Conservation (phyloP, 2,329 filamentous ascomycete genomes). For the Epichloe glyceriae region DNA sequence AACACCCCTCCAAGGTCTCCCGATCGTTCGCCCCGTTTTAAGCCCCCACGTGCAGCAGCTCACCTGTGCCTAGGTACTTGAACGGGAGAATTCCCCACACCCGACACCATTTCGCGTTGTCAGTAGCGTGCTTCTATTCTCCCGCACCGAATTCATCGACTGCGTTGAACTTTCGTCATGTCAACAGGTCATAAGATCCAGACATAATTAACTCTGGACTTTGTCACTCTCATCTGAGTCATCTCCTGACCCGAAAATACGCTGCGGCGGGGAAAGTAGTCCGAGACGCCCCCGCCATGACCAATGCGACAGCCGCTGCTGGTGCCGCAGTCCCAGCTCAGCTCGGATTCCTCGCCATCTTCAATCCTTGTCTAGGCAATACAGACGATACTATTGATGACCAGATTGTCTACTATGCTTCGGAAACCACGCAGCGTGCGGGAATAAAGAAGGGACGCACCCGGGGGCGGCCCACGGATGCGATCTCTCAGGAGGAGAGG, state of each 20-base stretch:
- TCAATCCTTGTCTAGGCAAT: constrained; percentile 69
- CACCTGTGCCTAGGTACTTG: no score
- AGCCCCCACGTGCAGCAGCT: neutral
- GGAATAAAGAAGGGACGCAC: constrained; percentile 29
- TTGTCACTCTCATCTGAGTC: no score
- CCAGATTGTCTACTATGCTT: constrained; percentile 91
- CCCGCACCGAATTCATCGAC: no score
- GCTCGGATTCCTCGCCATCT: constrained; percentile 84
- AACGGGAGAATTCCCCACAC: no score
- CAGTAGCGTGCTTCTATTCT: no score
- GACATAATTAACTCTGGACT: no score
- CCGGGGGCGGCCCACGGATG: constrained; percentile 28
- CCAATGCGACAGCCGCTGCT: constrained; percentile 9
- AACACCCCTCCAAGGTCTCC: neutral
- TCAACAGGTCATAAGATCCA: no score
- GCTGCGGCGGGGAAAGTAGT: no score
- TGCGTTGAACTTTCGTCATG: no score
- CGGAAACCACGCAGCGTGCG: constrained; percentile 32
- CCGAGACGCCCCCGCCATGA: constrained; percentile 7
- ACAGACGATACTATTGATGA: constrained; percentile 49
- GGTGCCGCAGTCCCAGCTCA: constrained; percentile 50
- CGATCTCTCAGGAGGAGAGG: constrained; percentile 48
- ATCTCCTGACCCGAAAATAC: no score
- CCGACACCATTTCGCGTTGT: no score
- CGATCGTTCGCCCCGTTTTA: neutral